A percentile compares a stretch with the other conserved stretches of the same genome.
Conservation (phyloP, 352 stramenopile genomes). For the Phytophthora chlamydospora region DNA sequence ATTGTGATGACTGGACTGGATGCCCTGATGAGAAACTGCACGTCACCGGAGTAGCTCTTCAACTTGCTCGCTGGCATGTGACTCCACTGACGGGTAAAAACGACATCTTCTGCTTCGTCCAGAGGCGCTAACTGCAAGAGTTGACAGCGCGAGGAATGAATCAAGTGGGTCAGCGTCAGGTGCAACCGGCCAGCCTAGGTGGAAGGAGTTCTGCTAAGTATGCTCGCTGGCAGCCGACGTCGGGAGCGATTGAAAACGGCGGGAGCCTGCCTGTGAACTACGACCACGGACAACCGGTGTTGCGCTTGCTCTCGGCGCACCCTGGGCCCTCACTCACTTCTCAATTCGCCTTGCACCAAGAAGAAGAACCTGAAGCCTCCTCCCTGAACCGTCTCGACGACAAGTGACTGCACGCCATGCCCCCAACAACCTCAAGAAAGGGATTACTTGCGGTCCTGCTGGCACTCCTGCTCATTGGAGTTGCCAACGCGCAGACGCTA, state of each 20-base stretch:
- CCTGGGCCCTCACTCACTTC: slow-evolving; percentile 20
- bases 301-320: background rate
- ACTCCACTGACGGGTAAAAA: background rate
- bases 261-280: no score
- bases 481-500: slow-evolving; percentile 40
- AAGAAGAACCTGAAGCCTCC: slow-evolving; percentile 5
- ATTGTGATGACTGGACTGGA: slow-evolving; percentile 4
- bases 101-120: slow-evolving; percentile 13
- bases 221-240: no score
- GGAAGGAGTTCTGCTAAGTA: no score
- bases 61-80: slow-evolving; percentile 1
- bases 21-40: background rate
- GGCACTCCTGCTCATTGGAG: slow-evolving; percentile 12
- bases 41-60: slow-evolving; percentile 7
- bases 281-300: background rate
- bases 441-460: slow-evolving; percentile 8
- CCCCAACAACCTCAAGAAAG: slow-evolving; percentile 3
- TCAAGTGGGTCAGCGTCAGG: slow-evolving; percentile 13
- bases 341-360: slow-evolving; percentile 20
- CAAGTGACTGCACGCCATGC: slow-evolving; percentile 10
- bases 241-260: no score
- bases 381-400: background rate
- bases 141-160: slow-evolving; percentile 19
- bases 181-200: no score
- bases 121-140: slow-evolving; percentile 2